phyloP scores from a whole-genome alignment of 441 rosid species.

The Adansonia grandidieri region DNA sequence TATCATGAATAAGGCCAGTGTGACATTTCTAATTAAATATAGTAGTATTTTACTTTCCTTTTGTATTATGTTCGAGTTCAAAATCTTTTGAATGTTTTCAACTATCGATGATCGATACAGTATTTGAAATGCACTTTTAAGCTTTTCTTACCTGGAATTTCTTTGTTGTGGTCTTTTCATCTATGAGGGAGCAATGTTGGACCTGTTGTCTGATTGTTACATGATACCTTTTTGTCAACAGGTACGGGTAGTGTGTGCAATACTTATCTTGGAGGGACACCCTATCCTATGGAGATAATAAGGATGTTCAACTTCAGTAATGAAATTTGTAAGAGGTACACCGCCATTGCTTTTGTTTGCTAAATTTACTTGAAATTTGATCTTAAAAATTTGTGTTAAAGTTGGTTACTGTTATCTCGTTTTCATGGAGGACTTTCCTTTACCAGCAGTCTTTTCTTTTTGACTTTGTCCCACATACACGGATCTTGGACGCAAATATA shows the following conservation, averaged over 20 bases:
- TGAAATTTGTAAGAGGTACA: slow-evolving; percentile 71
- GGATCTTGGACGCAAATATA: background rate
- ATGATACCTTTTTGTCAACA: slow-evolving; percentile 35
- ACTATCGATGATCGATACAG: background rate
- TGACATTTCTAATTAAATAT: background rate
- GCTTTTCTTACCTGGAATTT: background rate
- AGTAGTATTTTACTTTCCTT: background rate
- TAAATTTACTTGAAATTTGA: background rate
- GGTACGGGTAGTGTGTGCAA: slow-evolving; percentile 83
- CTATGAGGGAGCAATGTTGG: background rate
- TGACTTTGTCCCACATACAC: background rate
- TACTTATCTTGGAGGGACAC: slow-evolving; percentile 54
- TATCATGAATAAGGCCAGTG: background rate
- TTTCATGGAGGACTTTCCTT: background rate
- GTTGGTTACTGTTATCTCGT: background rate
- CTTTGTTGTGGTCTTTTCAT: background rate
- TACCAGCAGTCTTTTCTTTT: background rate
- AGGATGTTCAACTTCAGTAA: slow-evolving; percentile 83
- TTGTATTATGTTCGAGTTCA: background rate
- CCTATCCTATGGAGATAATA: slow-evolving; percentile 70
- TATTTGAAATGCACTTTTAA: background rate
- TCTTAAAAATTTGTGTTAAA: background rate
- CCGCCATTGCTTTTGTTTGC: slow-evolving; percentile 25
- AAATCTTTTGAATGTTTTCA: background rate
- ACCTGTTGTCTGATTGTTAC: slow-evolving; percentile 10